phyloP scores from a whole-genome alignment of 2,329 filamentous ascomycete genomes.

The Phialocephala subalpina region DNA sequence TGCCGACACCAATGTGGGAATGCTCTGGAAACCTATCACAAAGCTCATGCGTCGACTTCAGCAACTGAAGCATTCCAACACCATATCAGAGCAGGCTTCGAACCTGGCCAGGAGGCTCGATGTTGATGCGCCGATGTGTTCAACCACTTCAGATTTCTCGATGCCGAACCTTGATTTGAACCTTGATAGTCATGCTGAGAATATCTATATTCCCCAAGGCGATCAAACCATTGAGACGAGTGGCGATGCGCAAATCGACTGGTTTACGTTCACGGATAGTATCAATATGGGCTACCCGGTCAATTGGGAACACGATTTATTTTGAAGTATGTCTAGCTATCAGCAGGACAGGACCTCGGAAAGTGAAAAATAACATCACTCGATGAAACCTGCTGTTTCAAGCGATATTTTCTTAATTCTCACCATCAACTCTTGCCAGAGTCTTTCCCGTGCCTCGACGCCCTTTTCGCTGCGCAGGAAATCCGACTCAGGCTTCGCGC shows the following conservation, averaged over 20 bases:
- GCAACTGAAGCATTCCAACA: slow-evolving; percentile 1
- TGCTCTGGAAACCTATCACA: slow-evolving; percentile 25
- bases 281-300: slow-evolving; percentile 10
- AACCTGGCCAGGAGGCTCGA: background rate
- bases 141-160: slow-evolving; percentile 8
- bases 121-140: slow-evolving; percentile 6
- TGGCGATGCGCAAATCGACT: slow-evolving; percentile 8
- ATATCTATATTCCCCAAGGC: slow-evolving; percentile 3
- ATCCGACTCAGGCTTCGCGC: slow-evolving; percentile 1
- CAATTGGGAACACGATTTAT: slow-evolving; percentile 9
- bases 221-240: slow-evolving; percentile 2
- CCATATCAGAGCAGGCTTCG: slow-evolving; percentile 5
- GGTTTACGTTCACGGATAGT: slow-evolving; percentile 11
- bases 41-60: slow-evolving; percentile 25
- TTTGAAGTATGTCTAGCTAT: background rate
- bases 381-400: slow-evolving; percentile 10
- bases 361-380: slow-evolving; percentile 10
- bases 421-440: slow-evolving; percentile 9
- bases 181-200: slow-evolving; percentile 10
- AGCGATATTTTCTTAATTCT: slow-evolving; percentile 11
- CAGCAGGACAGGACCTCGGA: background rate
- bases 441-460: slow-evolving; percentile 8
- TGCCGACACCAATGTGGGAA: slow-evolving; percentile 21
- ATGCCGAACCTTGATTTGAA: slow-evolving; percentile 1
- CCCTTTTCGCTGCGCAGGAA: slow-evolving; percentile 11